phyloP scores from a whole-genome alignment of 306 rosid species.

The Vicia faba region DNA sequence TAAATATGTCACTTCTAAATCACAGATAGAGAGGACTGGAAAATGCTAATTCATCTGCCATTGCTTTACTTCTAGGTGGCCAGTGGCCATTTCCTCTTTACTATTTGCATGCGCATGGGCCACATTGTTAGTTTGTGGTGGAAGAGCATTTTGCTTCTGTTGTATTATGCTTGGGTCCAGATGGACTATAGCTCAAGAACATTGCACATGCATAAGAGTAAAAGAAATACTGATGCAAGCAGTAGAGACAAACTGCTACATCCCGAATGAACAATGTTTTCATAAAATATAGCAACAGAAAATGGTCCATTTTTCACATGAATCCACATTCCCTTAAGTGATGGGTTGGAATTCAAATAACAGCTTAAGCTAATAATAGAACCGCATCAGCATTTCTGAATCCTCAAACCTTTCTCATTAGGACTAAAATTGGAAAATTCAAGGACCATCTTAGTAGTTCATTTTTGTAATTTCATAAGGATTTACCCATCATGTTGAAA shows the following conservation, averaged over 20 bases:
- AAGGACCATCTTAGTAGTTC: slow-evolving; percentile 10
- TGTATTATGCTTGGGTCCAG: slow-evolving; percentile 42
- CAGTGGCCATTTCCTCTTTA: slow-evolving; percentile 23
- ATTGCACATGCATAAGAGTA: slow-evolving; percentile 46
- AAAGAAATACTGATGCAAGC: slow-evolving; percentile 34
- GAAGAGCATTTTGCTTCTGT: slow-evolving; percentile 39
- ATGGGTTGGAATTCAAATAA: slow-evolving; percentile 14
- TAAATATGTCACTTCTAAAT: slow-evolving; percentile 32
- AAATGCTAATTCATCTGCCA: slow-evolving; percentile 26
- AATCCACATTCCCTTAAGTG: slow-evolving; percentile 24
- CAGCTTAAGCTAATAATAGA: slow-evolving; percentile 21
- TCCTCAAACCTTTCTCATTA: slow-evolving; percentile 8
- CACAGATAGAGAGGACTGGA: slow-evolving; percentile 16
- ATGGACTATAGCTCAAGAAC: slow-evolving; percentile 37
- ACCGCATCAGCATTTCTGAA: slow-evolving; percentile 18
- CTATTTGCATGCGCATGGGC: slow-evolving; percentile 32
- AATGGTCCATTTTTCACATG: slow-evolving; percentile 8
- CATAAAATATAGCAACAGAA: slow-evolving; percentile 19
- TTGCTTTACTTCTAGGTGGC: slow-evolving; percentile 35
- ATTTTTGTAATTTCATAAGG: slow-evolving; percentile 10
- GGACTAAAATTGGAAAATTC: background rate
- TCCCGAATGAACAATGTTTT: slow-evolving; percentile 10
- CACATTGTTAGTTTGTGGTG: slow-evolving; percentile 29
- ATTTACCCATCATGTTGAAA: slow-evolving; percentile 24
- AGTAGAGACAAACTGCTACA: slow-evolving; percentile 32